Conservation (phyloP, 768 basidiomycete species). For the Leccinum aurantiacum region DNA sequence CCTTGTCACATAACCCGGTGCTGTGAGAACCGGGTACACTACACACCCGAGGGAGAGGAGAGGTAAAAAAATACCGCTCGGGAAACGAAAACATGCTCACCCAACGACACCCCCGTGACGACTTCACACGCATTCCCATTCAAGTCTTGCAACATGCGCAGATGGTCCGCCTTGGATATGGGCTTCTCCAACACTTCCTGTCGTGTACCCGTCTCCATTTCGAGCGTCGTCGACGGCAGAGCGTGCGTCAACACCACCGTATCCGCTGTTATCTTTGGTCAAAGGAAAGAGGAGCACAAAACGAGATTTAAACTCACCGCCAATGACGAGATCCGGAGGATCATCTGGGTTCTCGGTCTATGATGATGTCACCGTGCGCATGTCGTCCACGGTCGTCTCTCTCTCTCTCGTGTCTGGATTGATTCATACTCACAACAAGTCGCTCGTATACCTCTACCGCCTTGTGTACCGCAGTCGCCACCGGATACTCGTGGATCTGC, state of each 20-base stretch:
- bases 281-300: not conserved
- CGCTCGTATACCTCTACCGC: slow-evolving; percentile 85
- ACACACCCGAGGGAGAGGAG: not conserved
- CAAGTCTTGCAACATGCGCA: slow-evolving; percentile 83
- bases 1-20: slow-evolving; percentile 78
- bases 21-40: slow-evolving; percentile 74
- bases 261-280: slow-evolving; percentile 61
- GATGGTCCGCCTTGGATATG: slow-evolving; percentile 68
- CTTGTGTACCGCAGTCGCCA: slow-evolving; percentile 74
- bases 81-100: slow-evolving; percentile 41
- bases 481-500: slow-evolving; percentile 71
- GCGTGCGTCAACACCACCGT: slow-evolving; percentile 89
- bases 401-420: not conserved
- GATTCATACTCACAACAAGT: slow-evolving; percentile 53
- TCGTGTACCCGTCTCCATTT: slow-evolving; percentile 39
- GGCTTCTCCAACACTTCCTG: slow-evolving; percentile 95
- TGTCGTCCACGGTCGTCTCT: not conserved
- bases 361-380: not conserved
- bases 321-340: slow-evolving; percentile 78
- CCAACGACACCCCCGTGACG: slow-evolving; percentile 85
- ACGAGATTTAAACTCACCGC: slow-evolving; percentile 42
- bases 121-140: slow-evolving; percentile 89
- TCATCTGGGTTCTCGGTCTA: slow-evolving; percentile 60
- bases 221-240: slow-evolving; percentile 52
- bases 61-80: not conserved